Percentiles rank a stretch among this genome's conserved stretches.
Conservation (phyloP, 1,284 basidiomycete genomes). For the Hemileccinum hortonii region DNA sequence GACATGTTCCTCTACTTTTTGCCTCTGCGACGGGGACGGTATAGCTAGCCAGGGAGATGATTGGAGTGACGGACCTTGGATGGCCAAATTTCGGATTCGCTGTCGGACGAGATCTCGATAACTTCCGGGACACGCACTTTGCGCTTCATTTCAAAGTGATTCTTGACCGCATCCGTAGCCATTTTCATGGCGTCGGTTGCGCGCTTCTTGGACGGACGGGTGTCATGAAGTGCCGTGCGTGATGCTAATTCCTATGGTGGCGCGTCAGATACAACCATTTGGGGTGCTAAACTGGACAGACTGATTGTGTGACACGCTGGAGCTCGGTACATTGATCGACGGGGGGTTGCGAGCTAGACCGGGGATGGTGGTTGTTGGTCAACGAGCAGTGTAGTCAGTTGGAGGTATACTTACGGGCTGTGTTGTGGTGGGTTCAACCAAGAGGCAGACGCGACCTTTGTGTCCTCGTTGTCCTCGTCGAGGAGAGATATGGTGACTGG, state of each 20-base stretch:
- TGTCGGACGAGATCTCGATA: constrained; percentile 33
- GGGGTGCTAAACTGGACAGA: constrained; percentile 7
- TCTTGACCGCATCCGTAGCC: constrained; percentile 9
- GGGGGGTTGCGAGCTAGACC: not conserved
- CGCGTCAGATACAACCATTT: constrained; percentile 7
- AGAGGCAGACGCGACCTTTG: constrained; percentile 6
- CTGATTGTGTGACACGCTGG: constrained; percentile 25
- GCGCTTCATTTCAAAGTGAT: constrained; percentile 21
- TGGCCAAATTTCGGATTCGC: constrained; percentile 24
- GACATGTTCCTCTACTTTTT: constrained; percentile 7
- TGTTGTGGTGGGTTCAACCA: not conserved
- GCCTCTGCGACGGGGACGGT: constrained; percentile 18
- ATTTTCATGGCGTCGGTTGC: constrained; percentile 20
- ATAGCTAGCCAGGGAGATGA: not conserved
- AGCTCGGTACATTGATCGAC: constrained; percentile 21
- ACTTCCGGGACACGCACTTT: constrained; percentile 19
- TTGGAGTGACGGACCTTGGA: constrained; percentile 20
- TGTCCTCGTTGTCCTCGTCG: constrained; percentile 22
- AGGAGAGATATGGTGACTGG: constrained; percentile 15
- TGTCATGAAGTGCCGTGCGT: constrained; percentile 15
- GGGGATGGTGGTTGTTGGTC: not conserved
- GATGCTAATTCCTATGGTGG: constrained; percentile 21
- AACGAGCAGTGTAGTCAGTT: no score
- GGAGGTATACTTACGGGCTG: constrained; percentile 14
- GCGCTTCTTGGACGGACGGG: constrained; percentile 21